Evolutionary conservation across 768 basidiomycete genomes (phyloP).

Genomic region (Rhizopogon salebrosus): DNA sequence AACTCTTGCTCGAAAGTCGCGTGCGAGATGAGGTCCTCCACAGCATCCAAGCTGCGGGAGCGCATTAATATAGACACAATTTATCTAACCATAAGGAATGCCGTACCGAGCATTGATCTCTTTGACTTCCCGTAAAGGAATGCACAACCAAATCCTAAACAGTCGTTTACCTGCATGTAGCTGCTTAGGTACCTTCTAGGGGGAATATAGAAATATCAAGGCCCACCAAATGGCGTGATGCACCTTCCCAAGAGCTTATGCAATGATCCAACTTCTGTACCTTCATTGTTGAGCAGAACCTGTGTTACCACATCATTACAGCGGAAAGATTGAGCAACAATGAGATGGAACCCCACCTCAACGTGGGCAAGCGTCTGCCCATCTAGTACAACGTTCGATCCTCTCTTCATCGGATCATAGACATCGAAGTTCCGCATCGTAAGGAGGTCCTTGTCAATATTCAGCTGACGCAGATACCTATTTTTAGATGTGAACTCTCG

Average conservation of each 20-base stretch:
- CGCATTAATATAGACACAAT: conserved; percentile 10
- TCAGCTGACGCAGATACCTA: conserved; percentile 86
- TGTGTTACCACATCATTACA: conserved; percentile 18
- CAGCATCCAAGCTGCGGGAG: conserved; percentile 76
- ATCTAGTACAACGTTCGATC: conserved; percentile 82
- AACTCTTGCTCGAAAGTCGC: conserved; percentile 76
- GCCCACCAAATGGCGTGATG: conserved; percentile 84
- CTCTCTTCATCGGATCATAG: conserved; percentile 91
- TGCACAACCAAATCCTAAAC: conserved; percentile 95
- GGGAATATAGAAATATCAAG: conserved; percentile 7
- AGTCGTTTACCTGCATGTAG: conserved; percentile 72
- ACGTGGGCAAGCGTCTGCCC: conserved; percentile 94
- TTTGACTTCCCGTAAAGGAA: conserved; percentile 74
- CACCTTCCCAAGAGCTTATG: conserved; percentile 79
- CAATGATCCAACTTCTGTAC: conserved; percentile 86
- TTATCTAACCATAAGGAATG: conserved; percentile 7
- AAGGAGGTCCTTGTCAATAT: conserved; percentile 92
- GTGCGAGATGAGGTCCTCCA: conserved; percentile 83
- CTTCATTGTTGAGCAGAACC: conserved; percentile 91
- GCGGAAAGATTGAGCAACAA: neutral
- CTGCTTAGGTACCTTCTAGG: conserved; percentile 1
- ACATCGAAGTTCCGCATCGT: conserved; percentile 97
- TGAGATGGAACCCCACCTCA: conserved; percentile 51
- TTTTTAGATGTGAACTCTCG: neutral
- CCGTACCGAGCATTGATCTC: conserved; percentile 86